phyloP scores from a whole-genome alignment of 2,329 filamentous ascomycete species.

The Helotiales sp. region DNA sequence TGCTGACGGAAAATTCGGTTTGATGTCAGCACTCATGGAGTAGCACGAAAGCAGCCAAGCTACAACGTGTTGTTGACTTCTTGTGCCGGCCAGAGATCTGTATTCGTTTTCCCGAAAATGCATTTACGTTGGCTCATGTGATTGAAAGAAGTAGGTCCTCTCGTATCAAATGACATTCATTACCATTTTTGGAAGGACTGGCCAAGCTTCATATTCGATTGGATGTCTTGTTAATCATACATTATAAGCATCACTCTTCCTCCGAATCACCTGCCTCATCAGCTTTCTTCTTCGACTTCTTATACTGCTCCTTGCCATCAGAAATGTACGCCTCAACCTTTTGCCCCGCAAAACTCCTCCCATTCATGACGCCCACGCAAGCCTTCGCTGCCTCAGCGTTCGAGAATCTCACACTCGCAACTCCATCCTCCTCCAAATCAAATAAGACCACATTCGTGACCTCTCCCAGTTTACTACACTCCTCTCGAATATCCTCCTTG shows the following conservation, averaged over 20 bases:
- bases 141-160: no score
- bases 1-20: no score
- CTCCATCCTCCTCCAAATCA: conserved; percentile 80
- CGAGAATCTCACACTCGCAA: conserved; percentile 82
- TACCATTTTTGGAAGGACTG: no score
- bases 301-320: conserved; percentile 71
- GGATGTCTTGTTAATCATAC: no score
- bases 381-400: conserved; percentile 68
- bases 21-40: no score
- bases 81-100: no score
- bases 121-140: no score
- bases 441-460: conserved; percentile 92
- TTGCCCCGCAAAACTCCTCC: conserved; percentile 74
- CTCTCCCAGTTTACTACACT: conserved; percentile 80
- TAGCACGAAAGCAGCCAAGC: no score
- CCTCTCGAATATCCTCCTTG: conserved; percentile 90
- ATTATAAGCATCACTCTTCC: background rate
- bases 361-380: conserved; percentile 76
- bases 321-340: conserved; percentile 71
- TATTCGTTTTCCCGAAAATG: no score
- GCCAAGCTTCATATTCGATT: no score
- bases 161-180: no score
- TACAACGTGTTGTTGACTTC: no score
- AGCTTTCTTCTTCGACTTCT: conserved; percentile 61
- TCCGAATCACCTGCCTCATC: conserved; percentile 20